Evolutionary conservation across 2,329 filamentous ascomycete genomes (phyloP).

Genomic region (Fusarium foetens): DNA sequence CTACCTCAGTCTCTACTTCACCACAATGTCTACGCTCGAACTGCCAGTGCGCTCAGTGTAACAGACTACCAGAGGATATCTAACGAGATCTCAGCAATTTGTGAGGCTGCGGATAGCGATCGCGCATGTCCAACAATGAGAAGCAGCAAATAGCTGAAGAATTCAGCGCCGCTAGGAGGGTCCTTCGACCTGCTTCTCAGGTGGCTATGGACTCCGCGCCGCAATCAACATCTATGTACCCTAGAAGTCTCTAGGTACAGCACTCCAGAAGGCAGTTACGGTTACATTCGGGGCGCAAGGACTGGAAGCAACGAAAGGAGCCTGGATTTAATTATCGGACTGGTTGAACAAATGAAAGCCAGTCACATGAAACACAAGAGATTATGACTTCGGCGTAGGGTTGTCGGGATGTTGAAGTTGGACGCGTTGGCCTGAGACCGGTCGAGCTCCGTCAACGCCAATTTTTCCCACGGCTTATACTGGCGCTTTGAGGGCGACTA

Average conservation of each 20-base stretch:
- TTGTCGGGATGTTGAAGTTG: neutral
- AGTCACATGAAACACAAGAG: neutral
- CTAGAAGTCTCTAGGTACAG: neutral
- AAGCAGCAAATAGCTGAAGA: neutral
- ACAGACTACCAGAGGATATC: neutral
- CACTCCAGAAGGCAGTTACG: neutral
- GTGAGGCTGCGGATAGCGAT: neutral
- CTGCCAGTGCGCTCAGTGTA: neutral
- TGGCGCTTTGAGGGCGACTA: neutral
- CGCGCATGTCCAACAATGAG: neutral
- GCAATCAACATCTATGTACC: neutral
- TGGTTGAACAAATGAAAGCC: neutral
- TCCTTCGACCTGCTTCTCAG: neutral
- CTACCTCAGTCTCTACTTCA: neutral
- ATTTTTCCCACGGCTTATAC: neutral
- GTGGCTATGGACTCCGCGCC: neutral
- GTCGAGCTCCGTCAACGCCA: neutral
- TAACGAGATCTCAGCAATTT: neutral
- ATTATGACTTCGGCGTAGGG: accelerated
- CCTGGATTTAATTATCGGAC: neutral
- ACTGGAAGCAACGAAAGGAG: accelerated
- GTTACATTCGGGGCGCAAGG: neutral
- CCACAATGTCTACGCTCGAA: neutral
- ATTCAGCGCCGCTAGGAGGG: accelerated
- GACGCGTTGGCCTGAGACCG: neutral